Evolutionary conservation across 495 filamentous ascomycete species (phyloP).

Genomic region (Trichoderma asperelloides): DNA sequence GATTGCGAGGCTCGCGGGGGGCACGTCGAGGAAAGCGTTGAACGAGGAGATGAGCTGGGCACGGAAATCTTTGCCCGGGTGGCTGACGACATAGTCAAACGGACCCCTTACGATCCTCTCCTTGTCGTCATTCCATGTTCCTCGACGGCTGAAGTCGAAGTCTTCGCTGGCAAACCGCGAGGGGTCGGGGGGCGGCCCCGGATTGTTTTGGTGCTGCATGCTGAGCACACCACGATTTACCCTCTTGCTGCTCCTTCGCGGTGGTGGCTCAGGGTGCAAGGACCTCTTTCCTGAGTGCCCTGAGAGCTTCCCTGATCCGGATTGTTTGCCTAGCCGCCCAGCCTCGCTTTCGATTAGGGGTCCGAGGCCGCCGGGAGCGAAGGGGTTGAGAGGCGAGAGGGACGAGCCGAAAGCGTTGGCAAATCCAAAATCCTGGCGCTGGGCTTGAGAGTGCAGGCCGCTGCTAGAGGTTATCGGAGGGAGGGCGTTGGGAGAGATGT

Average conservation of each 20-base stretch:
- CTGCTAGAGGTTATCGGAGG: conserved; percentile 57
- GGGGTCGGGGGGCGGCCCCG: conserved; percentile 31
- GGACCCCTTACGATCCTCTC: conserved; percentile 75
- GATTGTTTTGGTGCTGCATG: conserved; percentile 18
- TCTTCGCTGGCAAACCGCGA: conserved; percentile 38
- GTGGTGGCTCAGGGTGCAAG: not conserved
- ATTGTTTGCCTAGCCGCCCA: not conserved
- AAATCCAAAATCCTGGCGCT: not conserved
- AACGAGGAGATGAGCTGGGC: conserved; percentile 81
- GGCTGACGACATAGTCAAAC: conserved; percentile 75
- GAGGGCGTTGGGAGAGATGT: conserved; percentile 58
- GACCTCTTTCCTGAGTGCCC: not conserved
- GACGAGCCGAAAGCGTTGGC: not conserved
- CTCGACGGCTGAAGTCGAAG: conserved; percentile 27
- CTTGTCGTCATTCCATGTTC: conserved; percentile 60
- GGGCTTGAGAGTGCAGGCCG: not conserved
- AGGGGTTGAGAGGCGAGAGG: not conserved
- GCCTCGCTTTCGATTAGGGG: conserved; percentile 13
- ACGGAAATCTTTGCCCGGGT: conserved; percentile 90
- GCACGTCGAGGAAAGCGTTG: conserved; percentile 83
- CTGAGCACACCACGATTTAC: not conserved
- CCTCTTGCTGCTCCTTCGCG: not conserved
- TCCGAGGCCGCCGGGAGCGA: not conserved
- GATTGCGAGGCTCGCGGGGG: conserved; percentile 61
- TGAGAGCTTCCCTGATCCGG: not conserved